Conservation (phyloP, 768 basidiomycete genomes). For the Lactarius pseudohatsudake region DNA sequence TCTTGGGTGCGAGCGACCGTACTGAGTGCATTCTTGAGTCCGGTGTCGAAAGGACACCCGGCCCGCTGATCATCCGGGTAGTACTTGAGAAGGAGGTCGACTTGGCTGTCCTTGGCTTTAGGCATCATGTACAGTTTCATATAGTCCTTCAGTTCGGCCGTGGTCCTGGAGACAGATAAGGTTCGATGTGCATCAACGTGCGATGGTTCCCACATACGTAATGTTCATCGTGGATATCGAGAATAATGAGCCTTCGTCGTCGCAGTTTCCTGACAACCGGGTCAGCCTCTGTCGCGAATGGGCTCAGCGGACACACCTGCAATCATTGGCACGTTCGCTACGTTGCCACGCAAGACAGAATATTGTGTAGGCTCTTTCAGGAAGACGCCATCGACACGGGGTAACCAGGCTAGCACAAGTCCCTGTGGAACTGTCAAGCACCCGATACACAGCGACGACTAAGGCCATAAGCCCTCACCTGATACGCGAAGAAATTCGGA, state of each 20-base stretch:
- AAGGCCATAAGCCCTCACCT: constrained; percentile 29
- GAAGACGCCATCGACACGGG: constrained; percentile 33
- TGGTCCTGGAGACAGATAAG: constrained; percentile 4
- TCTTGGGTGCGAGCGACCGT: constrained; percentile 18
- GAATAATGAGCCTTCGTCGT: constrained; percentile 58
- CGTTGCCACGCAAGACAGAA: constrained; percentile 28
- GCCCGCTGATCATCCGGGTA: constrained; percentile 29
- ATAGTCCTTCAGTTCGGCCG: constrained; percentile 13
- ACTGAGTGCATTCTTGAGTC: constrained; percentile 33
- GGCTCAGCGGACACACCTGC: constrained; percentile 20
- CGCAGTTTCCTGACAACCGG: constrained; percentile 43
- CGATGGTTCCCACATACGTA: constrained; percentile 31
- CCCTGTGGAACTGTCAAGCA: constrained; percentile 24
- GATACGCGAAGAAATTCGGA: constrained; percentile 37
- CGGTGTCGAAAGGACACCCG: constrained; percentile 28
- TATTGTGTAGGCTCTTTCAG: constrained; percentile 30
- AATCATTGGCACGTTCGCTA: constrained; percentile 31
- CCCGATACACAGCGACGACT: not conserved
- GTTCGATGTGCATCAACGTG: not conserved
- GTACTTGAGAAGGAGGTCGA: constrained; percentile 28
- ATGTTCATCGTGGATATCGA: constrained; percentile 34
- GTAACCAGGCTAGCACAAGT: constrained; percentile 31
- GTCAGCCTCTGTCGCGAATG: not conserved
- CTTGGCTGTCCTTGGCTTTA: constrained; percentile 24
- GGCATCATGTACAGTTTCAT: constrained; percentile 32